Percentiles rank a stretch among this genome's conserved stretches.
phyloP scores from a whole-genome alignment of 108 stramenopile species.

The Discostella pseudostelligera region DNA sequence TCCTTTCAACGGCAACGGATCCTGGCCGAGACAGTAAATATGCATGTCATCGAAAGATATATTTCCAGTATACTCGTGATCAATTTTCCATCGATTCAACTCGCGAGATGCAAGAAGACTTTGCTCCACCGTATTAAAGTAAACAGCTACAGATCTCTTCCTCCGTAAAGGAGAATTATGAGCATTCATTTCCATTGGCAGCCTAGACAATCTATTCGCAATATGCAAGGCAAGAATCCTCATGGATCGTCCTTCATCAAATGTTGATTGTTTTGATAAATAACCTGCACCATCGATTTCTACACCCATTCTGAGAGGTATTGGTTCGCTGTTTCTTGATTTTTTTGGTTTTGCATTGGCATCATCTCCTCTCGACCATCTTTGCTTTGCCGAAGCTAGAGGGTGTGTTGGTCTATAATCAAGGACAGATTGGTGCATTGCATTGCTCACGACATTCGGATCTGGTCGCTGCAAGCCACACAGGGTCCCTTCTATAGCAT shows the following conservation, averaged over 20 bases:
- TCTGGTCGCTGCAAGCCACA: constrained; percentile 53
- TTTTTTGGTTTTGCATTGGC: neutral
- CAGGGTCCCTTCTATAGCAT: constrained; percentile 61
- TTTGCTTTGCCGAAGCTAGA: constrained; percentile 18
- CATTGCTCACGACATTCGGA: constrained; percentile 60
- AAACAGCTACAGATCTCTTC: constrained; percentile 44
- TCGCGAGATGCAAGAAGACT: constrained; percentile 60
- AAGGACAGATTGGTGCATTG: constrained; percentile 52
- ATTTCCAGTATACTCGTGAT: neutral
- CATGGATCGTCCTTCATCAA: constrained; percentile 45
- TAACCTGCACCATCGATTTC: constrained; percentile 66
- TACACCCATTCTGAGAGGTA: constrained; percentile 60
- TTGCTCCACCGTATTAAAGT: constrained; percentile 67
- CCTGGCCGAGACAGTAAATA: constrained; percentile 47
- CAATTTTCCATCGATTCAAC: constrained; percentile 31
- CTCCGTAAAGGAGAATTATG: constrained; percentile 3
- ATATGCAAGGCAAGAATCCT: constrained; percentile 54
- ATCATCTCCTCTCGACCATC: constrained; percentile 29
- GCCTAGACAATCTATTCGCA: constrained; percentile 43
- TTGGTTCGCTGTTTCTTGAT: neutral
- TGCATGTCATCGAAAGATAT: constrained; percentile 41
- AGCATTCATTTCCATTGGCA: constrained; percentile 40
- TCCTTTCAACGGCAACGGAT: constrained; percentile 30
- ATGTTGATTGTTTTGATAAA: constrained; percentile 25
- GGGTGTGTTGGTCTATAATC: constrained; percentile 59